These are phyloP conservation scores for Rhynchosporium graminicola DNA, from an alignment of 2,329 filamentous ascomycete species.

Conservation along the genomic window DNA sequence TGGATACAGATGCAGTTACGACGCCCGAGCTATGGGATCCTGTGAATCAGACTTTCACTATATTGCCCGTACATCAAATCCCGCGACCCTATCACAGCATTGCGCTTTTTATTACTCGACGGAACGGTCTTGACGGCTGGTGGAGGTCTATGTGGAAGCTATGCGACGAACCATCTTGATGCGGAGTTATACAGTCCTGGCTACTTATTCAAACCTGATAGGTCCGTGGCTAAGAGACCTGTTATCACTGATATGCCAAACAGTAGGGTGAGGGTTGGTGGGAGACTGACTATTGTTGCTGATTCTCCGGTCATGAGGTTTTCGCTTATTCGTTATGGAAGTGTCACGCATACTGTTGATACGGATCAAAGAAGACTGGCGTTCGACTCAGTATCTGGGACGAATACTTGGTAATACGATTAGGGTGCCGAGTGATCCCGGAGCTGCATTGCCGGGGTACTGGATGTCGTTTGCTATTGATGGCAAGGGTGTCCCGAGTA, in stretches of 20 bases:
- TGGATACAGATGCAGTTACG: slow-evolving; percentile 46
- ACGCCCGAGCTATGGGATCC: slow-evolving; percentile 51
- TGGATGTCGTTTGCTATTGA: slow-evolving; percentile 15
- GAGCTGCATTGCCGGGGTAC: slow-evolving; percentile 8
- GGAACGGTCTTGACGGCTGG: slow-evolving; percentile 53
- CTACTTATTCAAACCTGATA: slow-evolving; percentile 53
- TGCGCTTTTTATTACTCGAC: slow-evolving; percentile 50
- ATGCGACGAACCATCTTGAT: slow-evolving; percentile 53
- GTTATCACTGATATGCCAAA: slow-evolving; percentile 39
- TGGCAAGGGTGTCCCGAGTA: slow-evolving; percentile 9
- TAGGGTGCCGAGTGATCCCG: slow-evolving; percentile 5
- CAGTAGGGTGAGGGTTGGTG: background rate
- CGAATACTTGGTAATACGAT: background rate
- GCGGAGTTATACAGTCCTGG: slow-evolving; percentile 57
- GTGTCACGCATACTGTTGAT: slow-evolving; percentile 56
- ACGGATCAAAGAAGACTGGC: slow-evolving; percentile 58
- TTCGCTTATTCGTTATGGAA: slow-evolving; percentile 48
- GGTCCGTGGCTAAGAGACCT: slow-evolving; percentile 46
- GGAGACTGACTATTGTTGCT: background rate
- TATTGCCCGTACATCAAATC: slow-evolving; percentile 31
- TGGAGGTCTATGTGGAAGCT: slow-evolving; percentile 48
- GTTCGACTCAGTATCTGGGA: slow-evolving; percentile 35
- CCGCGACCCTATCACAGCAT: slow-evolving; percentile 48
- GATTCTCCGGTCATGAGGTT: background rate
- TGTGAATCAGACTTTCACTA: slow-evolving; percentile 43